Evolutionary conservation across 2,329 filamentous ascomycete species (phyloP).

Genomic region (Capronia americana): DNA sequence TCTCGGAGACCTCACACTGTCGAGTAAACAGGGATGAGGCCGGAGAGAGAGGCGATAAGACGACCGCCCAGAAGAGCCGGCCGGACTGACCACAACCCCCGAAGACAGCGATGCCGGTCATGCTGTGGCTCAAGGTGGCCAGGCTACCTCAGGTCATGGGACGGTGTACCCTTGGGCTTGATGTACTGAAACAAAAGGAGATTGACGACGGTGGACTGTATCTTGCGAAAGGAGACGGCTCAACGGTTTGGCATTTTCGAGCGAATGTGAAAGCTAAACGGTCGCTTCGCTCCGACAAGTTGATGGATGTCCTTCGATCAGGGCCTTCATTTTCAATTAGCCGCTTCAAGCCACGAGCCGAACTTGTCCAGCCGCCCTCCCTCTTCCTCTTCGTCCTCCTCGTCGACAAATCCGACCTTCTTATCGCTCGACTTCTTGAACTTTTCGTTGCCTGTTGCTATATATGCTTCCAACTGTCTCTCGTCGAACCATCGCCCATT

Average conservation of each 20-base stretch:
- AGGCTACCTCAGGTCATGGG: not conserved
- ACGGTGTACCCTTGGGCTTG: not conserved
- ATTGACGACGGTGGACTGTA: not conserved
- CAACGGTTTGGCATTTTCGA: not conserved
- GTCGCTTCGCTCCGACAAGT: not conserved
- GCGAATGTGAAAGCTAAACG: not conserved
- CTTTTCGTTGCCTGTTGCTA: conserved; percentile 73
- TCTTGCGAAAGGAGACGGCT: not conserved
- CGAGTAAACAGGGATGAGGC: not conserved
- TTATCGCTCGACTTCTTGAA: conserved; percentile 70
- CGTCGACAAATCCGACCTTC: conserved; percentile 53
- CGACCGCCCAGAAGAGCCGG: not conserved
- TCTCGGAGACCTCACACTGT: no score
- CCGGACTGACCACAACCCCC: not conserved
- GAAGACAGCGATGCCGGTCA: not conserved
- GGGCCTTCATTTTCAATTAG: conserved; percentile 34
- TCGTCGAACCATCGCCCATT: conserved; percentile 80
- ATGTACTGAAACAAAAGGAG: not conserved
- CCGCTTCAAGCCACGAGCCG: conserved; percentile 56
- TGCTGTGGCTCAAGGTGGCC: not conserved
- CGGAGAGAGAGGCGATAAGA: not conserved
- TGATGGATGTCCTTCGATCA: not conserved
- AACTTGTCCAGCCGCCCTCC: conserved; percentile 55
- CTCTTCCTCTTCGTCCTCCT: conserved; percentile 56
- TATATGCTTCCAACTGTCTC: conserved; percentile 71